phyloP scores from a whole-genome alignment of 2,329 filamentous ascomycete genomes.

The Fusarium phyllophilum region DNA sequence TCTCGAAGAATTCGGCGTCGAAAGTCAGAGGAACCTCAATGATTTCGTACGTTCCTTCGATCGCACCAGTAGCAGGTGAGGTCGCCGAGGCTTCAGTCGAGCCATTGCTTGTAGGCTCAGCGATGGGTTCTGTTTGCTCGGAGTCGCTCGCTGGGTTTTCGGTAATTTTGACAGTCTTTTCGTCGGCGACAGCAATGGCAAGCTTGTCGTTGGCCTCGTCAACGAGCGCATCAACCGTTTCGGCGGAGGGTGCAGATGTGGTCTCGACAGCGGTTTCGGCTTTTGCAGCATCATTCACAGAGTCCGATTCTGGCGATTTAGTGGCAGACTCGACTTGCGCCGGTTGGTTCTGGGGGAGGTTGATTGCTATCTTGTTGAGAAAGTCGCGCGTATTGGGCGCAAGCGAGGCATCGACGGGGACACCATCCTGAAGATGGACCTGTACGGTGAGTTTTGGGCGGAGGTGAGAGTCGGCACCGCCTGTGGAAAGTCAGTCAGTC shows the following conservation, averaged over 20 bases:
- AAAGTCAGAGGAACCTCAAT: constrained; percentile 82
- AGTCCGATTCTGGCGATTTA: constrained; percentile 11
- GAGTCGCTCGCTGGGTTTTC: not conserved
- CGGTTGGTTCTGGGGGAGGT: constrained; percentile 44
- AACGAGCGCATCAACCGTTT: constrained; percentile 17
- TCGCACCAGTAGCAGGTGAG: not conserved
- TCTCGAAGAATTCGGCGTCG: constrained; percentile 82
- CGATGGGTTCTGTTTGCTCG: not conserved
- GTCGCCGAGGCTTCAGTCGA: not conserved
- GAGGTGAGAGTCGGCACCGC: constrained; percentile 58
- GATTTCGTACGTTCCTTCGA: constrained; percentile 43
- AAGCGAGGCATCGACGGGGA: constrained; percentile 74
- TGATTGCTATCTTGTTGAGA: constrained; percentile 68
- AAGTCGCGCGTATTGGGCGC: constrained; percentile 72
- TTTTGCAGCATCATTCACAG: not conserved
- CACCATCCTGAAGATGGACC: constrained; percentile 72
- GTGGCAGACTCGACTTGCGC: not conserved
- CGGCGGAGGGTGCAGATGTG: not conserved
- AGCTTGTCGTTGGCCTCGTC: constrained; percentile 19
- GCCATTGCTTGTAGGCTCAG: not conserved
- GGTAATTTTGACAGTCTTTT: not conserved
- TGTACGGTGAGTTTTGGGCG: constrained; percentile 77
- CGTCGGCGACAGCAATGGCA: constrained; percentile 1
- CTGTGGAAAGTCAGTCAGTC: constrained; percentile 39
- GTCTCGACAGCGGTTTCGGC: constrained; percentile 1